phyloP scores from a whole-genome alignment of 2,329 filamentous ascomycete genomes.

The Pseudonectria buxi region DNA sequence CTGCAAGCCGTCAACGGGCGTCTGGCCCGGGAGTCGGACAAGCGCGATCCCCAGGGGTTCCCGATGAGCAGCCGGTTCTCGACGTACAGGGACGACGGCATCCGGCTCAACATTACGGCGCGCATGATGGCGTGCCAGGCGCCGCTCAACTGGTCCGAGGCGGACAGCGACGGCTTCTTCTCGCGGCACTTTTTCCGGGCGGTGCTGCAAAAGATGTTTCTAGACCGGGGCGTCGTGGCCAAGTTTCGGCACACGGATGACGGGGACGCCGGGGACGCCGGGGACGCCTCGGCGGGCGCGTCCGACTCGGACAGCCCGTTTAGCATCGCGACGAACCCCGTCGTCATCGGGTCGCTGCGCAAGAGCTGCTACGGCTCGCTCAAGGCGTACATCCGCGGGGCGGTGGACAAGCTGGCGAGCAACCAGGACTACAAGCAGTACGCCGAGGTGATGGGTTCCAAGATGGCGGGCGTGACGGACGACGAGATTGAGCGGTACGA shows the following conservation, averaged over 20 bases:
- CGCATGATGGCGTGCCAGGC: slow-evolving; percentile 98
- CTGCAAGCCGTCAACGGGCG: slow-evolving; percentile 62
- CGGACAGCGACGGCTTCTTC: slow-evolving; percentile 83
- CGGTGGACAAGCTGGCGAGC: slow-evolving; percentile 64
- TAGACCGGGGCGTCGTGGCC: slow-evolving; percentile 72
- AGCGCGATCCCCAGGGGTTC: slow-evolving; percentile 85
- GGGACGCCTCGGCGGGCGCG: slow-evolving; percentile 5
- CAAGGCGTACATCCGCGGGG: slow-evolving; percentile 70
- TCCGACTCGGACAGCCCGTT: slow-evolving; percentile 34
- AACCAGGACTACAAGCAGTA: slow-evolving; percentile 51
- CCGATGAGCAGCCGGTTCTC: slow-evolving; percentile 74
- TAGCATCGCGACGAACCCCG: slow-evolving; percentile 61
- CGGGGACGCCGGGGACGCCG: slow-evolving; percentile 18
- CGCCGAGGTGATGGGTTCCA: slow-evolving; percentile 54
- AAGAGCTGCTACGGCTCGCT: slow-evolving; percentile 77
- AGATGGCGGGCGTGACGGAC: slow-evolving; percentile 64
- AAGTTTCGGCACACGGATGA: slow-evolving; percentile 41
- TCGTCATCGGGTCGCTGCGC: slow-evolving; percentile 79
- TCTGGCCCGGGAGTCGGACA: slow-evolving; percentile 58
- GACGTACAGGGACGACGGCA: slow-evolving; percentile 52
- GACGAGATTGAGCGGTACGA: slow-evolving; percentile 70
- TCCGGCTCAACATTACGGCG: slow-evolving; percentile 90
- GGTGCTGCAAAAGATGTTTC: slow-evolving; percentile 82
- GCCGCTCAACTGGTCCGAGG: slow-evolving; percentile 79
- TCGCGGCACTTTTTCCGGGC: slow-evolving; percentile 89